Evolutionary conservation across 345 rosid genomes (phyloP), one percentile per base, ranked within the genome.

Genomic region (Acer yangbiense): DNA sequence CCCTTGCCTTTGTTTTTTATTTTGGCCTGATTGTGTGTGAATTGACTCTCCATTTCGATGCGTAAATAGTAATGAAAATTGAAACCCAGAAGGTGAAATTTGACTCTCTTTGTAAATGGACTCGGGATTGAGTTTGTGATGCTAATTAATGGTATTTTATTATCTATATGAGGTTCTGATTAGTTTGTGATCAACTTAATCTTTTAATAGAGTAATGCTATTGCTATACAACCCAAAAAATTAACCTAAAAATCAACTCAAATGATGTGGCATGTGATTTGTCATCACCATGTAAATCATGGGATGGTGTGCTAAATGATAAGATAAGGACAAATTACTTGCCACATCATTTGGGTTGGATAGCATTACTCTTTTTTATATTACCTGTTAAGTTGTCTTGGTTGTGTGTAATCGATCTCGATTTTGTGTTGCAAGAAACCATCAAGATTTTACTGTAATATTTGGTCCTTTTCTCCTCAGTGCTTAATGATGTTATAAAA

Each of bases 351-450:
- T 32, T 32, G 39, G 39, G 39, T 32, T 32, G 39, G 6, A 4
- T 32, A 32, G 39, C 39, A 32, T 3, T 32, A 32, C 39, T 32
- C 39, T 32, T 32, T 32, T 32, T 58, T 21, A 23, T 54, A 48
- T 43, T 2, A 55, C 44, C 11, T 4, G 18, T 72, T 72, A 25
- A 2, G 12, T n/a, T 18, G 50, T 48, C 29, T 44, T 18, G 21
- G 13, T 52, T 44, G 18, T 35, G 65, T 17, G 57, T 54, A 32
- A 71, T 4, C 29, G 62, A 29, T 60, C 44, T 25, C n/a, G 10
- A 69, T 69, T n/a, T 48, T 9, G 44, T 70, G 73, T 52, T 52
- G 29, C 43, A 71, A 35, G 29, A 55, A 46, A 35, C 48, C 29
- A 10, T 39, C 1, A 55, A 32, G 75, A 55, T 29, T 71, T 71